These are phyloP conservation scores for Exophiala lecanii-corni DNA, from an alignment of 2,329 filamentous ascomycete genomes.

Conservation along the genomic window DNA sequence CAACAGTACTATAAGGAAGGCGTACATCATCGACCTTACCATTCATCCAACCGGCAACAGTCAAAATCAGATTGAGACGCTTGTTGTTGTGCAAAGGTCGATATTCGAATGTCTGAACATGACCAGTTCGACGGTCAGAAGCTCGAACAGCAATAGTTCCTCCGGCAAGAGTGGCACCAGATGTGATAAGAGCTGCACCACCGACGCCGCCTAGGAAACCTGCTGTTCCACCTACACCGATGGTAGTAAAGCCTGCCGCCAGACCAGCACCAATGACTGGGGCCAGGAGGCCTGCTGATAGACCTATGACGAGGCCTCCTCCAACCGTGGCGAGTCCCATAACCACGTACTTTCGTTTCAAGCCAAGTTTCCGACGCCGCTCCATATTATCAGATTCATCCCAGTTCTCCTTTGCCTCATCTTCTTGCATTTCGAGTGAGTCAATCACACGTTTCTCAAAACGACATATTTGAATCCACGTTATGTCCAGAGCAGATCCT, in stretches of 20 bases:
- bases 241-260: conserved; percentile 90
- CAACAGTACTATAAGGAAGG: conserved; percentile 90
- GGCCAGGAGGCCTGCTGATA: conserved; percentile 86
- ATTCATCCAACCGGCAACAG: conserved; percentile 96
- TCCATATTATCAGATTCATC: conserved; percentile 95
- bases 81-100: conserved; percentile 97
- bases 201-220: conserved; percentile 87
- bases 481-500: conserved; percentile 71
- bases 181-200: conserved; percentile 90
- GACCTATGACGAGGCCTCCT: conserved; percentile 87
- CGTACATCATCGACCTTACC: conserved; percentile 96
- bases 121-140: conserved; percentile 79
- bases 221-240: conserved; percentile 83
- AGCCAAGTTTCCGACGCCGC: conserved; percentile 69
- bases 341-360: conserved; percentile 81
- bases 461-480: conserved; percentile 88
- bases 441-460: conserved; percentile 98
- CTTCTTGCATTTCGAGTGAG: conserved; percentile 94
- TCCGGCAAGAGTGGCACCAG: conserved; percentile 78
- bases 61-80: conserved; percentile 89
- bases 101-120: conserved; percentile 96
- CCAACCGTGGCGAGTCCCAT: conserved; percentile 97
- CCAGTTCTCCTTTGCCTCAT: conserved; percentile 92
- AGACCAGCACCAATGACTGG: conserved; percentile 92
- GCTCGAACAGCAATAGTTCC: conserved; percentile 81